phyloP scores from a whole-genome alignment of 352 stramenopile genomes.

The Globisporangium polare region DNA sequence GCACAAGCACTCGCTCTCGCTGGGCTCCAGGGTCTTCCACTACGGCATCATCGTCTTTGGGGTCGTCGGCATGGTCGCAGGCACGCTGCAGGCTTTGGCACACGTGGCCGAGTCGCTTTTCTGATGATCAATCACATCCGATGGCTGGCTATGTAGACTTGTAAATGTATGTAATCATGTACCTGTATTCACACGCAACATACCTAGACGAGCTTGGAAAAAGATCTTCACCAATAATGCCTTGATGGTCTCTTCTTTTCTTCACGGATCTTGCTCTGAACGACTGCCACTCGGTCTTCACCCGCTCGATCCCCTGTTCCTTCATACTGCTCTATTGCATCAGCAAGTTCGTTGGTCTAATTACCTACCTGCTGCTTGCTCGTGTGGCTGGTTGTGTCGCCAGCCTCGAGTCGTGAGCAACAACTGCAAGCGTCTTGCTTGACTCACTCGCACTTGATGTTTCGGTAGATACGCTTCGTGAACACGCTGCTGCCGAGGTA shows the following conservation, averaged over 20 bases:
- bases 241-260: not conserved
- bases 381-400: no score
- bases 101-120: slow-evolving; percentile 41
- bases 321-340: not conserved
- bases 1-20: slow-evolving; percentile 29
- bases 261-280: not conserved
- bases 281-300: not conserved
- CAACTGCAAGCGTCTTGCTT: not conserved
- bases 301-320: not conserved
- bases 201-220: not conserved
- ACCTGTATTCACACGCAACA: not conserved
- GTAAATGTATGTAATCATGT: slow-evolving; percentile 1
- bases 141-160: not conserved
- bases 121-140: not conserved
- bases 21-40: slow-evolving; percentile 38
- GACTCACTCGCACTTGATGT: slow-evolving; percentile 94
- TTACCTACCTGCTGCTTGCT: no score
- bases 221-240: not conserved
- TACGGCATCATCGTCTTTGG: slow-evolving; percentile 49
- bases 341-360: no score
- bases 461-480: slow-evolving; percentile 93
- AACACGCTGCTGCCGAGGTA: slow-evolving; percentile 91
- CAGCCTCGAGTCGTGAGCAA: no score
- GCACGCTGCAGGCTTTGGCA: slow-evolving; percentile 47
- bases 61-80: slow-evolving; percentile 59